Conservation (phyloP, 1,139 yeast genomes). For the Suhomyces wounanorum region DNA sequence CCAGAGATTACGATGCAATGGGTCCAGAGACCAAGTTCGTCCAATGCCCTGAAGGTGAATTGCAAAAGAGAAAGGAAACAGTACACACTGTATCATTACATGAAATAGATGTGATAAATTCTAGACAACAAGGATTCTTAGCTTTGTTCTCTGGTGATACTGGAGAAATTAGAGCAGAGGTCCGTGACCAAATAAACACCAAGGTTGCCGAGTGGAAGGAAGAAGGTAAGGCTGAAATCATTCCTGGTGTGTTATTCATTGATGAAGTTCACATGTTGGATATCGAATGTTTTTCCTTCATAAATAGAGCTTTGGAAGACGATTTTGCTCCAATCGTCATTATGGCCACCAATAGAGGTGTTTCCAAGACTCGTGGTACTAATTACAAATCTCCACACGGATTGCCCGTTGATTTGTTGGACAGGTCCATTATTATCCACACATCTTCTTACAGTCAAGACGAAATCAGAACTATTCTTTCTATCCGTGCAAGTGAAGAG, state of each 20-base stretch:
- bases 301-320: constrained; percentile 95
- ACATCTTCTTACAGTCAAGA: constrained; percentile 75
- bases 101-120: constrained; percentile 97
- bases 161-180: constrained; percentile 94
- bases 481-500: constrained; percentile 94
- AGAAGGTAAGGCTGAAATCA: constrained; percentile 97
- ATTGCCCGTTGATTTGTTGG: constrained; percentile 89
- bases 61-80: constrained; percentile 91
- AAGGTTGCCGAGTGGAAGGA: constrained; percentile 99
- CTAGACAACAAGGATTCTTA: constrained; percentile 95
- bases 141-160: constrained; percentile 97
- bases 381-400: constrained; percentile 96
- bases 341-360: constrained; percentile 98
- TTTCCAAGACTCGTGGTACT: constrained; percentile 90
- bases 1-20: constrained; percentile 98
- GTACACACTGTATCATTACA: constrained; percentile 96
- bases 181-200: constrained; percentile 93
- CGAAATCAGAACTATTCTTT: constrained; percentile 82
- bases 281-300: constrained; percentile 92
- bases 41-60: constrained; percentile 98
- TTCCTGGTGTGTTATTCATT: constrained; percentile 97
- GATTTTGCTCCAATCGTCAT: constrained; percentile 96
- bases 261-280: constrained; percentile 99
- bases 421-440: constrained; percentile 89
- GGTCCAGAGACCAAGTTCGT: constrained; percentile 98